Percentiles rank a stretch among this genome's conserved stretches.
Conservation (phyloP, 1,284 basidiomycete genomes). For the Bondarzewia mesenterica region DNA sequence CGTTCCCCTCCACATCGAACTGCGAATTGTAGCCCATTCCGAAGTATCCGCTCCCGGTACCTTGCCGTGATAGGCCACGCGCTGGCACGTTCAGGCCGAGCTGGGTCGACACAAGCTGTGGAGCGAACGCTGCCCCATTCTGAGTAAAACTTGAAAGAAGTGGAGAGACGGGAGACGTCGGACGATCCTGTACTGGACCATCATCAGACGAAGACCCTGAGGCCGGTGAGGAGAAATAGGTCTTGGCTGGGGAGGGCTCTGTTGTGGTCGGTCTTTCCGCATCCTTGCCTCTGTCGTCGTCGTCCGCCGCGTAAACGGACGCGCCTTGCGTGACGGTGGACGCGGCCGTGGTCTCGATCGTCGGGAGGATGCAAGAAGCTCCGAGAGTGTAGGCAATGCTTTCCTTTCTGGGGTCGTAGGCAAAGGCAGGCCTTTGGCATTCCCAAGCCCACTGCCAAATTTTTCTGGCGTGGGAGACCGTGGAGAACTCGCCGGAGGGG, state of each 20-base stretch:
- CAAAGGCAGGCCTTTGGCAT: slow-evolving; percentile 19
- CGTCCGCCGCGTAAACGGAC: slow-evolving; percentile 7
- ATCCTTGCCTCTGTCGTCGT: slow-evolving; percentile 1
- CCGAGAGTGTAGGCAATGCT: slow-evolving; percentile 22
- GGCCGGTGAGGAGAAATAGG: slow-evolving; percentile 35
- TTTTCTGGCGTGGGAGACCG: neutral
- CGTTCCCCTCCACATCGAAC: slow-evolving; percentile 35
- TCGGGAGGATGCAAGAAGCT: slow-evolving; percentile 27
- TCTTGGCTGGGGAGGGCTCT: slow-evolving; percentile 21
- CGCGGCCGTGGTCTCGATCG: slow-evolving; percentile 25
- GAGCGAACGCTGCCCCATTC: slow-evolving; percentile 28
- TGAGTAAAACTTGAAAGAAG: slow-evolving; percentile 32
- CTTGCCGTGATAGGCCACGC: no score
- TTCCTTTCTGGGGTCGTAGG: slow-evolving; percentile 19
- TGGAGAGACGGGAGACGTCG: slow-evolving; percentile 21
- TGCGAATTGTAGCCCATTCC: slow-evolving; percentile 37
- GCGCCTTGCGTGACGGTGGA: slow-evolving; percentile 23
- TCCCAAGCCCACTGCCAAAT: slow-evolving; percentile 15
- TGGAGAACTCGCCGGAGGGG: neutral
- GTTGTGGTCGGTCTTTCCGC: slow-evolving; percentile 2
- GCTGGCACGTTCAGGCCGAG: slow-evolving; percentile 2
- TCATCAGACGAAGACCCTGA: slow-evolving; percentile 27
- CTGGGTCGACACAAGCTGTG: slow-evolving; percentile 33
- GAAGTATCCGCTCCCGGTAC: slow-evolving; percentile 18
- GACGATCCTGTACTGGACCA: slow-evolving; percentile 14